Base-by-base conservation (phyloP, 2,329 filamentous ascomycete genomes). In the Diplodia intermedia region DNA sequence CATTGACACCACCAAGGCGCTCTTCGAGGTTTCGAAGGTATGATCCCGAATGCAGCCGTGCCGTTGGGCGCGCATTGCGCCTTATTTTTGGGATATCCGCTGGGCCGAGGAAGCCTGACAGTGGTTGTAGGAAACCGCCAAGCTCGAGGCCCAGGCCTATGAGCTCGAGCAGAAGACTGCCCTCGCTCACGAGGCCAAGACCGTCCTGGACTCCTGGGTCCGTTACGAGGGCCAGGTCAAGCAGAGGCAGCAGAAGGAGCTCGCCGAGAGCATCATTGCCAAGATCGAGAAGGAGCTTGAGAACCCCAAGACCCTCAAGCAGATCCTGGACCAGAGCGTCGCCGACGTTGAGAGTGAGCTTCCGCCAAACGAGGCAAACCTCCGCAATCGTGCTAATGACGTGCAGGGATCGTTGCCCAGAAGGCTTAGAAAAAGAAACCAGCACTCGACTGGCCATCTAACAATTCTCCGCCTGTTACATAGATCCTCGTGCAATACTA, bases 241-340 rank as follows among this genome's bases (percentile, higher is more conserved):
- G 91, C 91, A 94, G 86, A 91, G 95, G 82, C 93, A 99, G 87
- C 95, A 99, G 88, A 90, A 88, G 83, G 95, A 99, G 88, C 89
- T 99, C 73, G 93, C 95, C 72, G 90, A 97, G 80, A 89, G 85
- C 82, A 86, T 99, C 82, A 98, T 99, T 78, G 89, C 91, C 86
- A 99, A 97, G 89, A 95, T 98, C 80, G 90, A 92, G 83, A 98
- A 98, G 89, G 94, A 98, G 88, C 89, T 99, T 69, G 92, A 97
- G 88, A 97, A 91, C 88, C 95, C 96, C 82, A 98, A 94, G 89
- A 88, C 90, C 73, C 90, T 99, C 76, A 93, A 97, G 87, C 93
- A 97, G 86, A 97, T 99, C 78, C 89, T 99, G 75, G 91, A 95
- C 85, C 95, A 99, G 88, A 97, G 93, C 82, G 88, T 99, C 78